Conservation (phyloP, 352 stramenopile species). For the Globisporangium parvum region DNA sequence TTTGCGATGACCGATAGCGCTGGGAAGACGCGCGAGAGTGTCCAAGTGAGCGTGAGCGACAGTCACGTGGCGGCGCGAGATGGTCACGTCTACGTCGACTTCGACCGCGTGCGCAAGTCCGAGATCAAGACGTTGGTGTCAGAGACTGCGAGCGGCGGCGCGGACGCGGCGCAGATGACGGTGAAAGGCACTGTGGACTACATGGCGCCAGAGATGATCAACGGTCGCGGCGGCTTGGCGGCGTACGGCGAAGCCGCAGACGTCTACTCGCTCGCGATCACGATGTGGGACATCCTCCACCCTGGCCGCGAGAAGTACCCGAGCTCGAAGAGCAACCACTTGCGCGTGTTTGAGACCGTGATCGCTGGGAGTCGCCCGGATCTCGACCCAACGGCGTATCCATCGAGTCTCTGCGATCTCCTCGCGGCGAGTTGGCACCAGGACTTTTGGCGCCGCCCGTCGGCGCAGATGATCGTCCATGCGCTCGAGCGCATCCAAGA, state of each 20-base stretch:
- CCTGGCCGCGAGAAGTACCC: constrained; percentile 23
- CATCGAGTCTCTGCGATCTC: constrained; percentile 19
- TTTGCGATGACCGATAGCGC: not conserved
- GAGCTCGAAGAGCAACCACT: constrained; percentile 11
- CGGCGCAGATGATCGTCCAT: constrained; percentile 20
- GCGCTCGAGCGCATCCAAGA: constrained; percentile 27
- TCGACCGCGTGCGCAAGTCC: not conserved
- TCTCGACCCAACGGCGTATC: constrained; percentile 13
- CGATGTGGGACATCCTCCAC: constrained; percentile 48
- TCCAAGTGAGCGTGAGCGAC: too few relatives aligned
- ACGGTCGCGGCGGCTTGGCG: constrained; percentile 16
- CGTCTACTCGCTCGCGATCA: constrained; percentile 44
- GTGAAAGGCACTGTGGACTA: constrained; percentile 37
- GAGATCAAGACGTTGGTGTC: not conserved
- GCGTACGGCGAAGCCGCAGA: constrained; percentile 39
- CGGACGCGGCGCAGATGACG: constrained; percentile 1
- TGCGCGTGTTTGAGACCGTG: constrained; percentile 27
- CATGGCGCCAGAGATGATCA: constrained; percentile 59
- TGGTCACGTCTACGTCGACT: not conserved
- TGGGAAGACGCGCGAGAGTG: not conserved
- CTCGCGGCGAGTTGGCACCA: constrained; percentile 23
- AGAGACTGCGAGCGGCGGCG: not conserved
- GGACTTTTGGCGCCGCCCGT: constrained; percentile 15
- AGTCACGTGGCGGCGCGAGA: not conserved
- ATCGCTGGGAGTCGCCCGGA: constrained; percentile 21